Conservation (phyloP, 495 filamentous ascomycete species). For the Cercophora newfieldiana region DNA sequence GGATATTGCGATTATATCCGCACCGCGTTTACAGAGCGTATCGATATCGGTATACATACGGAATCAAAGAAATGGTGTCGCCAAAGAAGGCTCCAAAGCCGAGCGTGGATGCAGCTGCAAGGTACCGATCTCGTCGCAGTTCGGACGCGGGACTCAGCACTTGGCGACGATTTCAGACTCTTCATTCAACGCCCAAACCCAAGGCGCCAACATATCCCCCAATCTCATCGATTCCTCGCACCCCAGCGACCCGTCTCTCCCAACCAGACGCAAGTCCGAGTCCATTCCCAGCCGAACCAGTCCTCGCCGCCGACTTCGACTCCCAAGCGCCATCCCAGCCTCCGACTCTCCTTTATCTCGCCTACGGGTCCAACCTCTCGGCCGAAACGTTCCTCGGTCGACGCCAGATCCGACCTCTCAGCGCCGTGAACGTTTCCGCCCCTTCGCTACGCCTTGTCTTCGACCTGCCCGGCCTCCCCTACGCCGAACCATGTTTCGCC, state of each 20-base stretch:
- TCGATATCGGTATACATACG: too few relatives aligned
- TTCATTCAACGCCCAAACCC: conserved; percentile 9
- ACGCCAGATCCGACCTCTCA: conserved; percentile 77
- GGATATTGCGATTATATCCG: background rate
- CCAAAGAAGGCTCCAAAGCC: background rate
- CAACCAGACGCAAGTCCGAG: conserved; percentile 32
- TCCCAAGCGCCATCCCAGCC: conserved; percentile 17
- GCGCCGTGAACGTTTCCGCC: conserved; percentile 73
- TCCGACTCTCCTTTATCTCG: conserved; percentile 79
- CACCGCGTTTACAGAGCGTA: too few relatives aligned
- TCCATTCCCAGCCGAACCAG: conserved; percentile 29
- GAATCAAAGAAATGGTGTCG: background rate
- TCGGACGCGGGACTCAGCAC: conserved; percentile 21
- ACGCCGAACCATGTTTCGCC: conserved; percentile 89
- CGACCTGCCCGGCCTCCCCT: conserved; percentile 82
- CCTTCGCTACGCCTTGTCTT: conserved; percentile 78
- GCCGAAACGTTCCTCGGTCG: conserved; percentile 71
- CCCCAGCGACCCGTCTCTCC: conserved; percentile 27
- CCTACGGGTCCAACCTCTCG: conserved; percentile 90
- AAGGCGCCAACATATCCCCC: conserved; percentile 17
- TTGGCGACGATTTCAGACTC: conserved; percentile 19
- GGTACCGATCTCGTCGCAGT: background rate
- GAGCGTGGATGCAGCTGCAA: background rate
- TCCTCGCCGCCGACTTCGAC: conserved; percentile 17
- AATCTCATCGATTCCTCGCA: conserved; percentile 28